These are phyloP conservation scores for Nepenthes alata DNA, from an alignment of 179 eudicot genomes.

Conservation along the genomic window DNA sequence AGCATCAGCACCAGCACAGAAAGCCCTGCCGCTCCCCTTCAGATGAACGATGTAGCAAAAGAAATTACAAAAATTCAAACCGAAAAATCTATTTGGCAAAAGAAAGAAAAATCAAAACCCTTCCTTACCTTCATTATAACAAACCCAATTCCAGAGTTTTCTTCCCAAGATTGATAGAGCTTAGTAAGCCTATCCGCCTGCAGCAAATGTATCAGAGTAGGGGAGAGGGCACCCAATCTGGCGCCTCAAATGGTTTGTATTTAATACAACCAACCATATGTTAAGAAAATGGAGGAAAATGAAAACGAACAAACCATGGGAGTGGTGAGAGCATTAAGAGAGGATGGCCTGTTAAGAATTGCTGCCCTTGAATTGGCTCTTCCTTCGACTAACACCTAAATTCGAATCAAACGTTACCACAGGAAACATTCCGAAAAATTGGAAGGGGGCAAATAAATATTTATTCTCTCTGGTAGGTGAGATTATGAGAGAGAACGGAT, in stretches of 20 bases:
- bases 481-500: conserved; percentile 3
- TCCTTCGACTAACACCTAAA: conserved; percentile 83
- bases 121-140: conserved; percentile 69
- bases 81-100: background rate
- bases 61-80: conserved; percentile 4
- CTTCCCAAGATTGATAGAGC: conserved; percentile 88
- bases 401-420: conserved; percentile 1
- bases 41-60: conserved; percentile 5
- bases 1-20: conserved; percentile 80
- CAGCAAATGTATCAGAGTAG: background rate
- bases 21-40: conserved; percentile 71
- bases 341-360: conserved; percentile 61
- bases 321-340: conserved; percentile 61
- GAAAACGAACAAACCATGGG: conserved; percentile 39
- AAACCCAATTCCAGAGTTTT: conserved; percentile 77
- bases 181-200: conserved; percentile 60
- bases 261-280: conserved; percentile 1
- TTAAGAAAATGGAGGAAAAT: conserved; percentile 3
- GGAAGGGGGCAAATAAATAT: conserved; percentile 9
- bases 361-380: conserved; percentile 74
- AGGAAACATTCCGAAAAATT: too few species aligned
- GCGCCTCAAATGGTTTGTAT: background rate
- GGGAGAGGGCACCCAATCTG: background rate
- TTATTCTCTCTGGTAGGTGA: background rate
- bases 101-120: background rate